Conservation (phyloP, 2,329 filamentous ascomycete genomes). For the Penicillium sp. region DNA sequence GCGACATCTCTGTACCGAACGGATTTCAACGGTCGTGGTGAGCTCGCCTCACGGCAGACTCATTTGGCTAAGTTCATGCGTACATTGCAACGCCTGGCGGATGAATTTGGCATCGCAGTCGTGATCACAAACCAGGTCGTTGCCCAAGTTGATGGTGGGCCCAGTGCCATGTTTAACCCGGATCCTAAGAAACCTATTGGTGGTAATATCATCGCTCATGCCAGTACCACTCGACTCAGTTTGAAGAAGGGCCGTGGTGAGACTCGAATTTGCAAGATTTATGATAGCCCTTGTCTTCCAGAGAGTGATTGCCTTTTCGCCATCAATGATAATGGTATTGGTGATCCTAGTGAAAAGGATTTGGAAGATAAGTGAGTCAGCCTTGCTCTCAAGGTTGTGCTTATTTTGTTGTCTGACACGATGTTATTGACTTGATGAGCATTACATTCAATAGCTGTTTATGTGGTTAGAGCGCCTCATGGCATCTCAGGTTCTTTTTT, state of each 20-base stretch:
- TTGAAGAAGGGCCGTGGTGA: slow-evolving; percentile 94
- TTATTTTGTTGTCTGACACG: slow-evolving; percentile 21
- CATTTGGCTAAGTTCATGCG: slow-evolving; percentile 53
- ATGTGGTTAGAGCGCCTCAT: slow-evolving; percentile 1
- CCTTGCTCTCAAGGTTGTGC: slow-evolving; percentile 1
- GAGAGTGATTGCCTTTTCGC: slow-evolving; percentile 97
- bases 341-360: slow-evolving; percentile 93
- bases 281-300: slow-evolving; percentile 94
- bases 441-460: slow-evolving; percentile 9
- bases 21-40: slow-evolving; percentile 93
- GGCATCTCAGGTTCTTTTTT: slow-evolving; percentile 1
- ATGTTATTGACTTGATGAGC: slow-evolving; percentile 27
- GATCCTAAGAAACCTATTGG: slow-evolving; percentile 99
- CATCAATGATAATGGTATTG: slow-evolving; percentile 95
- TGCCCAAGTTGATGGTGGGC: slow-evolving; percentile 94
- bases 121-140: slow-evolving; percentile 99
- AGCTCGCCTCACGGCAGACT: slow-evolving; percentile 84
- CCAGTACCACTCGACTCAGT: slow-evolving; percentile 90
- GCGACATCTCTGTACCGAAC: slow-evolving; percentile 94
- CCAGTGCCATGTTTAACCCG: slow-evolving; percentile 97
- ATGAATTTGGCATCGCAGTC: slow-evolving; percentile 91
- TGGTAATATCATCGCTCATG: slow-evolving; percentile 97
- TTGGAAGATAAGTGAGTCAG: slow-evolving; percentile 70
- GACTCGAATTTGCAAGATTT: slow-evolving; percentile 98
- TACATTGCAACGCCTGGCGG: slow-evolving; percentile 53